Conservation (phyloP, 1,139 yeast species). For the Kurtzmaniella quercitrusa region DNA sequence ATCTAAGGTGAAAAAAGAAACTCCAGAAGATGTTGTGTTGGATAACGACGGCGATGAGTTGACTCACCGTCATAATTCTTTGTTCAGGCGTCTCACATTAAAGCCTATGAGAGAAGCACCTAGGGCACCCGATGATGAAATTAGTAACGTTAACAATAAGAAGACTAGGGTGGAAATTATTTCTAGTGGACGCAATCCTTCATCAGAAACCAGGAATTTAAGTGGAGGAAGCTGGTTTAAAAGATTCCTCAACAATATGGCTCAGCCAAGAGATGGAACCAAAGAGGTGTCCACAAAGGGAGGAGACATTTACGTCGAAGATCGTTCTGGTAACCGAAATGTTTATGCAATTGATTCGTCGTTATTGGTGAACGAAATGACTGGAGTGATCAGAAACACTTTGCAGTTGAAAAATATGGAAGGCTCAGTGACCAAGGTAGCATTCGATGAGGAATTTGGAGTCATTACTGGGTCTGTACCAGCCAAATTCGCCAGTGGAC, state of each 20-base stretch:
- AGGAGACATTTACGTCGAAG: slow-evolving; percentile 8
- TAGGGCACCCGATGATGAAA: slow-evolving; percentile 25
- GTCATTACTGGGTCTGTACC: slow-evolving; percentile 46
- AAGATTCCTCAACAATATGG: slow-evolving; percentile 26
- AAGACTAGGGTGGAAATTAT: not conserved
- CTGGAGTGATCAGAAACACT: slow-evolving; percentile 35
- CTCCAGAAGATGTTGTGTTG: slow-evolving; percentile 3
- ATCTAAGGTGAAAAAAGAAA: slow-evolving; percentile 1
- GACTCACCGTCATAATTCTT: slow-evolving; percentile 11
- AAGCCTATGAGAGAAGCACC: slow-evolving; percentile 48
- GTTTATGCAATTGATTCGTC: slow-evolving; percentile 32
- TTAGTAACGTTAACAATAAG: slow-evolving; percentile 14
- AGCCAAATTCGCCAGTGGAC: slow-evolving; percentile 43
- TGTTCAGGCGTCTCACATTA: slow-evolving; percentile 30
- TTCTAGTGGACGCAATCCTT: not conserved
- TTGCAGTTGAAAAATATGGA: slow-evolving; percentile 47
- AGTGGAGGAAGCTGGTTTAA: slow-evolving; percentile 34
- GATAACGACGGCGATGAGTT: slow-evolving; percentile 6
- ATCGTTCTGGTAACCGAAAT: slow-evolving; percentile 15
- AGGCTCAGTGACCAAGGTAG: slow-evolving; percentile 44
- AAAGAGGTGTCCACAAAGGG: not conserved
- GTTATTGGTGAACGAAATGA: slow-evolving; percentile 26
- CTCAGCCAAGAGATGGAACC: slow-evolving; percentile 4
- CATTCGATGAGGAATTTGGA: slow-evolving; percentile 42
- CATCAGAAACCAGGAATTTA: slow-evolving; percentile 10